Evolutionary conservation across 306 rosid species (phyloP), one percentile per base, ranked within the genome.

Genomic region (Prunus davidiana): DNA sequence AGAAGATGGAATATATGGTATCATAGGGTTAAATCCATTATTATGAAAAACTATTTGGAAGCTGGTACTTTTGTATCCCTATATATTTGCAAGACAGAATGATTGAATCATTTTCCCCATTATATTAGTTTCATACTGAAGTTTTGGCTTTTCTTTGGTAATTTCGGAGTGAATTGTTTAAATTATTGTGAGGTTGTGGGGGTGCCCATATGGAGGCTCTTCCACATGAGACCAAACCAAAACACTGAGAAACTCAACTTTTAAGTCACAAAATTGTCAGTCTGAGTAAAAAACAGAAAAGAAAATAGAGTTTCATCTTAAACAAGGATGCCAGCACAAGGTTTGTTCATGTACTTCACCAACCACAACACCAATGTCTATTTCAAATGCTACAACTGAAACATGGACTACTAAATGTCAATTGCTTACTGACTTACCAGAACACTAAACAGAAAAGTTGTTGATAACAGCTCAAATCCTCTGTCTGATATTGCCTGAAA

Each of bases 381-480:
- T 56, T 72, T 41, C 52, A 72, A 72, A 38, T 20, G 50, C 54
- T 25, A 13, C 22, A 34, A 32, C 24, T 15, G 41, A 64, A 60
- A 76, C 62, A 3, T 45, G 38, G 67, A 78, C 64, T 67, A 24
- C 49, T 75, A 72, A 4, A 79, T 55, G 38, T 19, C 62, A 41
- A 87, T 9, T 41, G 73, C 38, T 38, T 69, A 57, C 16, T 66
- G 81, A 82, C 94, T 68, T 90, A 95, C 99, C 84, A 90, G 84
- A 75, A 85, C 77, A 85, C 96, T 91, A 82, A 91, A 86, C 84
- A 84, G 77, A 75, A 91, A 88, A 61, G 97, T 96, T 66, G 97
- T 81, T 9, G 97, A 92, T 62, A 92, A 83, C 85, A 96, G 84
- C 86, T 91, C 96, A 72, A 89, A 87, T 71, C 99, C 99, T 86